These are phyloP conservation scores for Arachis monticola DNA, from an alignment of 331 rosid species.

Conservation along the genomic window DNA sequence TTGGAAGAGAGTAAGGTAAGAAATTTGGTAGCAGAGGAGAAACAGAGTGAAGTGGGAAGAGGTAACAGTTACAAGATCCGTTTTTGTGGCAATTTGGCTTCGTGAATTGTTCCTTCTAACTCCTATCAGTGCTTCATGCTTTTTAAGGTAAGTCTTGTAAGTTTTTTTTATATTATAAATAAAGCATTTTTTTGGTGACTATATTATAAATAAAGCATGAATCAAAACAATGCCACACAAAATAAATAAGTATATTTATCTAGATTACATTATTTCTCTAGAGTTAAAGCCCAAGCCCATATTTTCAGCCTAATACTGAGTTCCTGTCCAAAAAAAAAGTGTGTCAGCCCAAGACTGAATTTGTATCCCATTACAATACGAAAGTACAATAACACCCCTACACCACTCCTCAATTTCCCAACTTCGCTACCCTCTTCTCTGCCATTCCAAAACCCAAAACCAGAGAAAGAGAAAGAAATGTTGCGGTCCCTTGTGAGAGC, in stretches of 20 bases:
- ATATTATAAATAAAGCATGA: too few relatives aligned
- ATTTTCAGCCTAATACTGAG: too few relatives aligned
- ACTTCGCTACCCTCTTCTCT: neutral
- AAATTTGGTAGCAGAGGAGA: slow-evolving; percentile 8
- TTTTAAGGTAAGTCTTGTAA: neutral
- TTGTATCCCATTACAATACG: neutral
- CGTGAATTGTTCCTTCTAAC: neutral
- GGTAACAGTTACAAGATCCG: slow-evolving; percentile 22
- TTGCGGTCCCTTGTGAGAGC: slow-evolving; percentile 51
- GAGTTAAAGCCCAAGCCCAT: too few relatives aligned
- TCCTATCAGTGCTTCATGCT: neutral
- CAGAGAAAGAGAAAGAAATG: slow-evolving; percentile 44
- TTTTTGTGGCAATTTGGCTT: slow-evolving; percentile 38
- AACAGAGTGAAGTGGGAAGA: neutral
- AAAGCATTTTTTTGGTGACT: too few relatives aligned
- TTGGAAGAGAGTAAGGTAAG: neutral
- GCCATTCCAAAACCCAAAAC: slow-evolving; percentile 33
- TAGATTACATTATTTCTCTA: too few relatives aligned
- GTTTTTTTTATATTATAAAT: too few relatives aligned
- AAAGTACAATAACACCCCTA: slow-evolving; percentile 31
- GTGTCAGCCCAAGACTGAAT: neutral
- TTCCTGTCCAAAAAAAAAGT: too few relatives aligned
- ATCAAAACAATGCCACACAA: too few relatives aligned
- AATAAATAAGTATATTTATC: too few relatives aligned
- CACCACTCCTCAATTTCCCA: slow-evolving; percentile 4